Evolutionary conservation across 225 moss, liverwort and hornwort genomes (phyloP), one percentile per base, ranked within the genome.

Genomic region (Neckera pumila): DNA sequence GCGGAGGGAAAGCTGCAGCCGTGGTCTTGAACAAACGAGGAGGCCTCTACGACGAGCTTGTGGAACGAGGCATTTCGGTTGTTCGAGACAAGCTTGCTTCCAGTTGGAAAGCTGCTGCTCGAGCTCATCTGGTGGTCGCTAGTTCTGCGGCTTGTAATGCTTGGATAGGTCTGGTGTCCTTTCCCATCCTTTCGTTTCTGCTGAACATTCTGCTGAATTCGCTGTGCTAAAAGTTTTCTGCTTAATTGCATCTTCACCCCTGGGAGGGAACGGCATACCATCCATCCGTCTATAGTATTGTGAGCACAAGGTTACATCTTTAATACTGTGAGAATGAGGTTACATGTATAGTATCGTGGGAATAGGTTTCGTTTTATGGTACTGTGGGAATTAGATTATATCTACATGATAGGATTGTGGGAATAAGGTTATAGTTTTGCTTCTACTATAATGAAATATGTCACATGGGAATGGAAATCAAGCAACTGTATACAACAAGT

Each of bases 101-200:
- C 62, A 96, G 96, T 89, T 96, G 95, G 95, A 95, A 90, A 86
- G 91, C 91, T 60, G 95, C 96, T 64, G 90, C 92, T 49, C 89
- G 85, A 54, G 92, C 96, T 71, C 92, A 95, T 88, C 86, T 96
- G 63, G 96, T 96, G 73, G 91, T 96, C 17, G 96, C 94, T 18
- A 85, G 95, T 25, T 96, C 96, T 47, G 95, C 95, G 45, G 90
- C 94, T 63, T 94, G 95, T 69, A 90, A 87, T 75, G 34, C 91
- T 79, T 96, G 96, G 96, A 92, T 96, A 84, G 93, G 94, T 89
- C 67, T 43, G 79, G 38, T 76, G 7, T 47, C 69, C 15, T 31
- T 19, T 76, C 69, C 51, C 66, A 34, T 63, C 58, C 58, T 43
- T 62, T 57, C 33, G 10, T 62, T 84, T 45, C 60, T 76, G 59